Evolutionary conservation across 202 grass and related monocot genomes (phyloP).

Genomic region (Carex arenaria): DNA sequence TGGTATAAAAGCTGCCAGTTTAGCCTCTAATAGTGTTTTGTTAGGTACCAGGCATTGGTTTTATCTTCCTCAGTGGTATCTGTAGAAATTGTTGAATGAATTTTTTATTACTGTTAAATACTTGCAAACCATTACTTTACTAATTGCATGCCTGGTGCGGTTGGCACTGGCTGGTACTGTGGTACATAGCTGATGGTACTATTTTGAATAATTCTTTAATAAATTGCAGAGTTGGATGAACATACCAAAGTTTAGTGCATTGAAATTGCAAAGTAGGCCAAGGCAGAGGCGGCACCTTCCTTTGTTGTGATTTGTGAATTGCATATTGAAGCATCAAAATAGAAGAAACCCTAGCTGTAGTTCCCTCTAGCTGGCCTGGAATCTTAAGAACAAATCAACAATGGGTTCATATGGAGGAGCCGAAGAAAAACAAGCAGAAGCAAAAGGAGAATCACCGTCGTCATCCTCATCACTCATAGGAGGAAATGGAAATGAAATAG

Average conservation of each 20-base stretch:
- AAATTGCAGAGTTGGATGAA: neutral
- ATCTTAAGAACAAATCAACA: neutral
- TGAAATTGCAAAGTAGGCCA: neutral
- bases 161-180: neutral
- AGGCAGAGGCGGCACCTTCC: neutral
- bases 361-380: neutral
- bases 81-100: neutral
- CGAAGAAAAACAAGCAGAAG: neutral
- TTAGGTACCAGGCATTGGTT: neutral
- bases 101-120: neutral
- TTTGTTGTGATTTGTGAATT: neutral
- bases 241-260: neutral
- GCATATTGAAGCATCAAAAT: neutral
- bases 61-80: neutral
- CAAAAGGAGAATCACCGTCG: neutral
- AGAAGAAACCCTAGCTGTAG: neutral
- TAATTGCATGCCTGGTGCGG: neutral
- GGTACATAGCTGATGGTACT: neutral
- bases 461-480: neutral
- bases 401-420: neutral
- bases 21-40: neutral
- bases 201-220: neutral
- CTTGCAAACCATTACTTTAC: neutral
- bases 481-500: conserved; percentile 32
- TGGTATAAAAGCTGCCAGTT: neutral